Evolutionary conservation across 805 yeast species (phyloP).

Genomic region (Ogataea saltuana): DNA sequence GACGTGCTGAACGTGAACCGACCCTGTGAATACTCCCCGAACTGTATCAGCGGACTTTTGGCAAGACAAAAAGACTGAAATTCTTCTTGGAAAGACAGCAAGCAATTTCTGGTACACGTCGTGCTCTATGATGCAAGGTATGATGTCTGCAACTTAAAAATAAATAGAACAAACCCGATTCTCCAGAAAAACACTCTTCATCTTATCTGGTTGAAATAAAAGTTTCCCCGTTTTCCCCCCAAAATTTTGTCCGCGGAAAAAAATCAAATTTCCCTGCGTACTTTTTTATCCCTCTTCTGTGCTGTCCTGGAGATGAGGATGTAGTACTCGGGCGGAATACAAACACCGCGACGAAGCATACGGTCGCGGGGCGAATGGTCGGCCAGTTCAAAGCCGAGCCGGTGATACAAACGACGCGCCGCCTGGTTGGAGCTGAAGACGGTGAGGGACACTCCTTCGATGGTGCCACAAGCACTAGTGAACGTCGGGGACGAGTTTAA

Average conservation of each 20-base stretch:
- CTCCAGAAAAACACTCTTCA: neutral
- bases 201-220: neutral
- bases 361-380: conserved; percentile 48
- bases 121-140: no score
- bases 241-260: neutral
- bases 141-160: no score
- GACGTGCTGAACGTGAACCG: neutral
- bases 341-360: conserved; percentile 43
- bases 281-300: conserved; percentile 10
- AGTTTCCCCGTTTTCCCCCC: neutral
- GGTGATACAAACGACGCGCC: conserved; percentile 47
- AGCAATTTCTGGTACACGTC: no score
- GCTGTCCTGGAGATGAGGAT: conserved; percentile 19
- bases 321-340: conserved; percentile 46
- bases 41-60: no score
- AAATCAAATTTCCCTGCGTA: neutral
- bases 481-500: conserved; percentile 15
- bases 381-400: conserved; percentile 40
- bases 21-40: no score
- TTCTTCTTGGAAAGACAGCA: no score
- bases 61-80: no score
- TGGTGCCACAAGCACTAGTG: conserved; percentile 1
- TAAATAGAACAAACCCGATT: no score
- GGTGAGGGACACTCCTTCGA: conserved; percentile 44
- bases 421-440: conserved; percentile 48